Conservation (phyloP, 73 alveolate species). For the Blepharisma stoltei region DNA sequence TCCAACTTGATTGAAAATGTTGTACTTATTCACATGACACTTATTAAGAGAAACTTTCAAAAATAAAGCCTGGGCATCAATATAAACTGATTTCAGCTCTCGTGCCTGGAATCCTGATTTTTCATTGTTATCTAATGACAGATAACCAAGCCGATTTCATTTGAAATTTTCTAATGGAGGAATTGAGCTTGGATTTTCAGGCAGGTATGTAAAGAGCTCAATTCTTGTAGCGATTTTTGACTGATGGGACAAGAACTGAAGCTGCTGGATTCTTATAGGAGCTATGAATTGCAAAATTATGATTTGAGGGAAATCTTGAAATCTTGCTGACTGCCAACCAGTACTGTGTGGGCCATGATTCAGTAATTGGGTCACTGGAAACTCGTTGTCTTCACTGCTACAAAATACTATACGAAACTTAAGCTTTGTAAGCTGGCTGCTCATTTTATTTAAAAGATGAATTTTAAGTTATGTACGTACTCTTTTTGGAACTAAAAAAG, state of each 20-base stretch:
- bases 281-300: conserved; percentile 80
- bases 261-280: conserved; percentile 81
- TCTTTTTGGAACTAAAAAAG: too few relatives aligned
- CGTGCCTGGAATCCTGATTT: conserved; percentile 92
- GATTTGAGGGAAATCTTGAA: conserved; percentile 94
- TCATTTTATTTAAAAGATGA: too few relatives aligned
- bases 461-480: too few relatives aligned
- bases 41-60: conserved; percentile 64
- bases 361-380: conserved; percentile 87
- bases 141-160: conserved; percentile 89
- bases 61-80: conserved; percentile 57
- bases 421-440: conserved; percentile 43
- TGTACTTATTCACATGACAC: conserved; percentile 83
- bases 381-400: conserved; percentile 92
- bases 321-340: conserved; percentile 94
- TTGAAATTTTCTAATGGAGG: conserved; percentile 54
- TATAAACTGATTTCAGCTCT: conserved; percentile 85
- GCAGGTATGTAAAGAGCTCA: conserved; percentile 87
- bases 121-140: conserved; percentile 90
- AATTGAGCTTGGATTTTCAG: conserved; percentile 72
- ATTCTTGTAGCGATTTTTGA: conserved; percentile 83
- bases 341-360: conserved; percentile 83
- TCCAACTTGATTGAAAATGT: conserved; percentile 78
- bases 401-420: conserved; percentile 88
- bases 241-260: conserved; percentile 95